Base-by-base conservation (phyloP, 208 protist species). In the Trypanosoma congolense region DNA sequence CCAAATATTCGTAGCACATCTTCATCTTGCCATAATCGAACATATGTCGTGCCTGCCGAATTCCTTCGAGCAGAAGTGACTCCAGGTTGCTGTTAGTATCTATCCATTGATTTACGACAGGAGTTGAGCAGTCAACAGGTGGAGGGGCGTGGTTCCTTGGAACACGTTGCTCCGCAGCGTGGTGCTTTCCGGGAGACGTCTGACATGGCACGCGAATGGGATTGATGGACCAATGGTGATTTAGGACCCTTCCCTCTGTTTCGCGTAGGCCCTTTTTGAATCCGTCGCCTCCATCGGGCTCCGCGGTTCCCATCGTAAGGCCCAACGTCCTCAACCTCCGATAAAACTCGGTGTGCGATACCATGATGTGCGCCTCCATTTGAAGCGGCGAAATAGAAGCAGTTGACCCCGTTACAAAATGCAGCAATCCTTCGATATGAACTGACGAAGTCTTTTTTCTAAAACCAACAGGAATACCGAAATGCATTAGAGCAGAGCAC, bases 401-500 rank as follows among this genome's bases (percentile, higher is more conserved):
- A 25, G 25, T 41, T 19, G 9, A 12, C 10, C 48, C n/a, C 18
- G 24, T 46, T 3, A 29, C 29, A 28, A 38, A 46, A 18, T 10
- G 56, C 3, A 69, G 33, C 53, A 69, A 56, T 4, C 54, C 54
- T 24, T 69, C 62, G 22, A 48, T 38, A 40, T 54, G n/a, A 18
- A n/a, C 28, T 2, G 63, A 50, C 18, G 33, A 59, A 16, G 61
- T 59, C 0, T 30, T 56, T 14, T 64, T 50, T 19, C 73, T 29
- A 19, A 54, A 42, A n/a, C 30, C 21, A 5, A 70, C 16, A 6
- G 71, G 30, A 33, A 86, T 60, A 18, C 24, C 0, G 56, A 76
- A 86, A 65, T 86, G 68, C 3, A 35, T 58, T 33, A 81, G 51
- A 0, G 78, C 78, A 22, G 47, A 56, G 22, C 68, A 29, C 18